These are phyloP conservation scores for Nakazawaea pomicola DNA, from an alignment of 805 yeast species.

Conservation along the genomic window DNA sequence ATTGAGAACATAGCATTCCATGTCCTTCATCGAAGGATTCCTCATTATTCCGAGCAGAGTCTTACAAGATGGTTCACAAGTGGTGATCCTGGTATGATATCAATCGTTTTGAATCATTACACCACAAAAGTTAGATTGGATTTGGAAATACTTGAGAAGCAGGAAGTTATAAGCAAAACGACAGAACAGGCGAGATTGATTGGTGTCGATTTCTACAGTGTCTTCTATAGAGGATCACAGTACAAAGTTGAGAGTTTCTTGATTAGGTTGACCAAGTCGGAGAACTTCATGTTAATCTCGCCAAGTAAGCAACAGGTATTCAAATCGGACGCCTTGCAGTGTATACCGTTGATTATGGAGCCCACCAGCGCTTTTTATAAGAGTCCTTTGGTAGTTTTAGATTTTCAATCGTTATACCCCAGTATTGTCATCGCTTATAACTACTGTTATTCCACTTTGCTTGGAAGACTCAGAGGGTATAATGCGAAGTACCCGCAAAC, in stretches of 20 bases:
- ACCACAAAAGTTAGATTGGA: constrained; percentile 38
- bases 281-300: constrained; percentile 66
- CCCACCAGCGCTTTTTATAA: constrained; percentile 82
- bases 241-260: constrained; percentile 87
- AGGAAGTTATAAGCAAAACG: constrained; percentile 64
- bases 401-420: constrained; percentile 92
- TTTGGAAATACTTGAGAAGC: constrained; percentile 45
- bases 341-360: constrained; percentile 89
- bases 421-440: constrained; percentile 89
- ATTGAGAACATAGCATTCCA: constrained; percentile 74
- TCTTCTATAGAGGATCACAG: constrained; percentile 88
- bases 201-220: constrained; percentile 88
- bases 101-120: constrained; percentile 41
- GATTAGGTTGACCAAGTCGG: constrained; percentile 68
- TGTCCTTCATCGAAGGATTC: constrained; percentile 60
- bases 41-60: constrained; percentile 47
- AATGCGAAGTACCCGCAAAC: constrained; percentile 36
- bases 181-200: constrained; percentile 80
- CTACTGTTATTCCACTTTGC: constrained; percentile 71
- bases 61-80: constrained; percentile 43
- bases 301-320: constrained; percentile 81
- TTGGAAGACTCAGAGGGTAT: constrained; percentile 58
- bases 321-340: constrained; percentile 78
- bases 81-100: constrained; percentile 18
- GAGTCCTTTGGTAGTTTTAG: constrained; percentile 85